Base-by-base conservation (phyloP, 306 rosid species). In the Quercus bicolor region DNA sequence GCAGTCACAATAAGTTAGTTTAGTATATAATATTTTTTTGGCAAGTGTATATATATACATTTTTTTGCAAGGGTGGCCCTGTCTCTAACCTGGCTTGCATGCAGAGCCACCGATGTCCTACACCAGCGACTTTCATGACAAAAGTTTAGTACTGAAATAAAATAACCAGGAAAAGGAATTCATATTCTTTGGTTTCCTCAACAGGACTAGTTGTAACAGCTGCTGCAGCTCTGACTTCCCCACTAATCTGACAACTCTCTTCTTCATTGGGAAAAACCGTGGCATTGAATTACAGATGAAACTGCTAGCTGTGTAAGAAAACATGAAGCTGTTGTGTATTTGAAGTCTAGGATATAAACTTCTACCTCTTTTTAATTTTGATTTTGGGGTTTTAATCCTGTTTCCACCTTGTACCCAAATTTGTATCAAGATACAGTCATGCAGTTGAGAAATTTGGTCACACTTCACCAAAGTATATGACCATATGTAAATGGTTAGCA, bases 161-260 rank as follows among this genome's bases (percentile, higher is more conserved):
- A 28, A 10, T 75, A 13, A 56, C 33, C 6, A 40, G 69, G 11
- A 16, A 60, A 26, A 51, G 78, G 84, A 79, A 72, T 23, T 59
- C 84, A 69, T 91, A 94, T 97, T 91, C 97, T 74, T 89, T 90
- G 79, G 80, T 73, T 84, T 88, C 90, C 82, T 87, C 89, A 2
- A 31, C 19, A 19, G 91, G 83, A 75, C 87, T 21, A 51, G 90
- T 61, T 75, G 81, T 87, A 75, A 88, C 85, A 77, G 92, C 77
- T 16, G 84, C 82, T 2, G 81, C 91, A 53, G 92, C 93, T 82
- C 68, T 78, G 51, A 89, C 90, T 85, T 78, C 86, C 74, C 56
- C 76, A 24, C 68, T 85, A 21, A 74, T 64, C 83, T 91, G 56
- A 83, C 81, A 86, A 66, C 53, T 73, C 80, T 88, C 77, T 87